These are phyloP conservation scores for Chlamydomonas incerta DNA, from an alignment of 139 green algal genomes.

Conservation along the genomic window DNA sequence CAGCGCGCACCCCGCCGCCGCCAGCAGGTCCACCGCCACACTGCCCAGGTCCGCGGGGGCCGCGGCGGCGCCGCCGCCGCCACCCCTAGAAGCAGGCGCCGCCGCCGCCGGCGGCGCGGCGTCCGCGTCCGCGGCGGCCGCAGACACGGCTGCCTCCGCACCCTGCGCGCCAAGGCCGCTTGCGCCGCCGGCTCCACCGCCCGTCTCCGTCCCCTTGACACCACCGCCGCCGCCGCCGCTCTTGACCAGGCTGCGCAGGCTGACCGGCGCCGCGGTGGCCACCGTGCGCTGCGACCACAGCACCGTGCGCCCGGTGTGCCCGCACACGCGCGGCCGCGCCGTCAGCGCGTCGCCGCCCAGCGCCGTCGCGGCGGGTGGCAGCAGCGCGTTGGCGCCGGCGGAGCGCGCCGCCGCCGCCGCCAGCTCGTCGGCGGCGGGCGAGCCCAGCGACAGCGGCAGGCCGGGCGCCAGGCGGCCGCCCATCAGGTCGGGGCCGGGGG, in stretches of 20 bases:
- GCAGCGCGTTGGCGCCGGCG: neutral
- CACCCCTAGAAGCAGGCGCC: too few species aligned
- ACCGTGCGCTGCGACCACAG: slow-evolving; percentile 30
- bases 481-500: slow-evolving; percentile 54
- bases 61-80: too few species aligned
- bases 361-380: neutral
- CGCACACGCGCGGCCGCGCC: slow-evolving; percentile 60
- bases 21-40: neutral
- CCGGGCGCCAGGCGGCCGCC: slow-evolving; percentile 43
- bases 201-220: too few species aligned
- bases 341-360: slow-evolving; percentile 59
- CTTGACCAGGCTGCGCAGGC: neutral
- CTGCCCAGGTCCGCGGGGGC: neutral
- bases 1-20: neutral
- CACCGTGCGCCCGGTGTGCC: slow-evolving; percentile 39
- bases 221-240: neutral
- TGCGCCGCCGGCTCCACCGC: too few species aligned
- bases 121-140: too few species aligned
- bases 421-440: neutral
- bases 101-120: too few species aligned
- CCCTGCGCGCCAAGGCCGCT: too few species aligned
- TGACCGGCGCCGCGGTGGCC: neutral
- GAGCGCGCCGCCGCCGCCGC: neutral
- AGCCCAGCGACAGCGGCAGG: slow-evolving; percentile 54
- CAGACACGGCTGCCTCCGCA: neutral